phyloP scores from a whole-genome alignment of 1,284 basidiomycete species.

The Fomitopsis pinicola region DNA sequence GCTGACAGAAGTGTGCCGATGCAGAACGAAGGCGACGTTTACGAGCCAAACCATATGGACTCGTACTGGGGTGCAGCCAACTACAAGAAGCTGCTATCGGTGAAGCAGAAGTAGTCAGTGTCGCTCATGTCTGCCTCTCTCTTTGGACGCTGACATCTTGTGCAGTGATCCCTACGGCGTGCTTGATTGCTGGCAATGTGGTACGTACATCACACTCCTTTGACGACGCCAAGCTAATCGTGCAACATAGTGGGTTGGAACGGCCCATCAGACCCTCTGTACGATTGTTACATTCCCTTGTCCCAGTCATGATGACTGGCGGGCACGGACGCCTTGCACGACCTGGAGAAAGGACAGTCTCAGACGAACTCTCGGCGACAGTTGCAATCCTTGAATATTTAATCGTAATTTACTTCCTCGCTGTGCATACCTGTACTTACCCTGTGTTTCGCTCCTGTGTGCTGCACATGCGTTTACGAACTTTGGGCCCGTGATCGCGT shows the following conservation, averaged over 20 bases:
- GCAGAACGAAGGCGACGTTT: constrained; percentile 56
- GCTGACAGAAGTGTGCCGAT: not conserved
- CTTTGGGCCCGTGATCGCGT: not conserved
- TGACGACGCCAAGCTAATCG: not conserved
- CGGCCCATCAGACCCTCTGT: constrained; percentile 15
- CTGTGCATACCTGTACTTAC: too few species aligned
- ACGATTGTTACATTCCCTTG: constrained; percentile 19
- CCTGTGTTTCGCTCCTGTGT: not conserved
- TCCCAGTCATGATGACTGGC: not conserved
- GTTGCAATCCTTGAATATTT: not conserved
- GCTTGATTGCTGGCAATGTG: constrained; percentile 60
- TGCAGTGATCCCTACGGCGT: constrained; percentile 49
- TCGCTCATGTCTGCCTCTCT: not conserved
- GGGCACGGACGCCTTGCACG: not conserved
- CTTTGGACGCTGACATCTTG: constrained; percentile 1
- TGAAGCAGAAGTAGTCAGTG: constrained; percentile 55
- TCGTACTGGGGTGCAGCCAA: constrained; percentile 50
- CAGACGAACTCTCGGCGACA: too few species aligned
- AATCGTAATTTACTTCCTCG: not conserved
- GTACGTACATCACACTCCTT: constrained; percentile 28
- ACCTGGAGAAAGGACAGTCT: not conserved
- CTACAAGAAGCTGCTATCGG: constrained; percentile 39
- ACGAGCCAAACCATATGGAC: constrained; percentile 46
- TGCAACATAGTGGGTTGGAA: constrained; percentile 21
- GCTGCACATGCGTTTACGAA: not conserved